Conservation (phyloP, 2,329 filamentous ascomycete species). For the Ceratocystis ficicola region DNA sequence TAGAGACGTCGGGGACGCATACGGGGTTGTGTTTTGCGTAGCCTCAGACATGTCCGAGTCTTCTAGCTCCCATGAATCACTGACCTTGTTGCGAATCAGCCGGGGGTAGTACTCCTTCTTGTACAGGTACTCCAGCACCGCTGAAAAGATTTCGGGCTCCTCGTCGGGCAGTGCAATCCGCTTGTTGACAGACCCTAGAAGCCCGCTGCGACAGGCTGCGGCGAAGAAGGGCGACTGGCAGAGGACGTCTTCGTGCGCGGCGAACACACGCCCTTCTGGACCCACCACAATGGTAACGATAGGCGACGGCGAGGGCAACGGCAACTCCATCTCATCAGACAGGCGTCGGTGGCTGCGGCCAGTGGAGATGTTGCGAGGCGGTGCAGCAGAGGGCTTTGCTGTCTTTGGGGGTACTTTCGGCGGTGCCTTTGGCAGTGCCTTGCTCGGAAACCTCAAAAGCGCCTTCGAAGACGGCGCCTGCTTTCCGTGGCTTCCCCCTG, state of each 20-base stretch:
- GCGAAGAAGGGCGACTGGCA: conserved; percentile 75
- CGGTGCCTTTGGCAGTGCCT: background rate
- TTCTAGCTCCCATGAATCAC: conserved; percentile 83
- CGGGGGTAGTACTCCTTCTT: conserved; percentile 92
- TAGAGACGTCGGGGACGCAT: conserved; percentile 29
- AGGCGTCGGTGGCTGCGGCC: conserved; percentile 28
- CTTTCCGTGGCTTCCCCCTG: background rate
- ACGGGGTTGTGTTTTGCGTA: conserved; percentile 37
- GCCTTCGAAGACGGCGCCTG: background rate
- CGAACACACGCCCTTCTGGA: conserved; percentile 76
- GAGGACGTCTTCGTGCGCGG: conserved; percentile 87
- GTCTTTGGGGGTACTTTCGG: background rate
- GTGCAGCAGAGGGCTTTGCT: background rate
- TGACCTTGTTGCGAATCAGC: conserved; percentile 73
- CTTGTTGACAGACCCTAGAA: conserved; percentile 52
- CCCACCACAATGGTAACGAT: conserved; percentile 83
- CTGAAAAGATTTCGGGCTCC: conserved; percentile 88
- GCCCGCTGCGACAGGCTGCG: conserved; percentile 56
- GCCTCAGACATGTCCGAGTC: conserved; percentile 40
- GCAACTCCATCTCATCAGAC: conserved; percentile 33
- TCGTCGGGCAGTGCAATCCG: conserved; percentile 60
- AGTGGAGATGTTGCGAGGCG: background rate
- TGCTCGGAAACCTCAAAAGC: background rate
- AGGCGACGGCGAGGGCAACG: conserved; percentile 38
- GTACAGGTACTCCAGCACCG: conserved; percentile 91